Conservation (phyloP, 345 rosid species). For the Combretum micranthum region DNA sequence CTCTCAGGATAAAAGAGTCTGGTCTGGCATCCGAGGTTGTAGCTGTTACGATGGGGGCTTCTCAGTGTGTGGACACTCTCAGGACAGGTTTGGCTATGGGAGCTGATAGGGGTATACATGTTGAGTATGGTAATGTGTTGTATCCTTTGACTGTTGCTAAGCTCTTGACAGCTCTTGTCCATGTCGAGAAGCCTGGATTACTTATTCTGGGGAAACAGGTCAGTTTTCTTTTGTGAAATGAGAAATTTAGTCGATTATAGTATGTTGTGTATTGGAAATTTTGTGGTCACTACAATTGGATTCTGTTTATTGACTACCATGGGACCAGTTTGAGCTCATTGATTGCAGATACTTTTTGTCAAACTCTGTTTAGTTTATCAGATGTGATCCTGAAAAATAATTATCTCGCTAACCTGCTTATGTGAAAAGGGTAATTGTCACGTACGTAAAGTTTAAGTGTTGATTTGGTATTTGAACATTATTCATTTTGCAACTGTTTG, state of each 20-base stretch:
- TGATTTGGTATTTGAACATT: no score
- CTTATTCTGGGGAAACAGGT: conserved; percentile 86
- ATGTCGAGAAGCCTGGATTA: conserved; percentile 73
- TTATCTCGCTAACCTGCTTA: no score
- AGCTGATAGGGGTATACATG: conserved; percentile 83
- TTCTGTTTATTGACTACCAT: not conserved
- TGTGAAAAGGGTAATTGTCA: no score
- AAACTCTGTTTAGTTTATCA: no score
- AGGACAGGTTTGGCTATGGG: conserved; percentile 97
- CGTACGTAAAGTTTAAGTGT: no score
- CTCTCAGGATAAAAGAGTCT: conserved; percentile 73
- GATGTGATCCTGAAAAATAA: no score
- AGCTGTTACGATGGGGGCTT: conserved; percentile 70
- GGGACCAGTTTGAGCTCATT: not conserved
- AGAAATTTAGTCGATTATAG: not conserved
- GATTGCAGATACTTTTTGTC: no score
- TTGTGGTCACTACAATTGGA: no score
- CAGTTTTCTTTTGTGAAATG: not conserved
- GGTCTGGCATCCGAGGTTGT: conserved; percentile 82
- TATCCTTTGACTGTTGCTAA: conserved; percentile 73
- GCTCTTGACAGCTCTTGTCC: conserved; percentile 64
- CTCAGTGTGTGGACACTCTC: conserved; percentile 72
- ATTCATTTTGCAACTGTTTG: no score
- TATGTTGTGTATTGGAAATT: no score
- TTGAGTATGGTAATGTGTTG: conserved; percentile 35